Base-by-base conservation (phyloP, 257 asterid species). In the Solanum gandarillasii region DNA sequence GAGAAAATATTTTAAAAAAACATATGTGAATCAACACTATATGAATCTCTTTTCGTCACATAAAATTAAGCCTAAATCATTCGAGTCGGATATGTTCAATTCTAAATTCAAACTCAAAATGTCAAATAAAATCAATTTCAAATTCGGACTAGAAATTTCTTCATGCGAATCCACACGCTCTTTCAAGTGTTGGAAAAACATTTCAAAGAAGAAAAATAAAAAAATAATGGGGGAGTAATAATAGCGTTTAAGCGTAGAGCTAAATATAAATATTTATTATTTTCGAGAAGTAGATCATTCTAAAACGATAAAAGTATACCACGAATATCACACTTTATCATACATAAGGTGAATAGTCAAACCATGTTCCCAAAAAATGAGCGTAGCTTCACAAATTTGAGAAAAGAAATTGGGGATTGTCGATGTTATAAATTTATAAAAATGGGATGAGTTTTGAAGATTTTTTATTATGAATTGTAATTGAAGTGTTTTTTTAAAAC, bases 1-100 rank as follows among this genome's bases (percentile, higher is more conserved):
- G 1, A 14, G 1, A 2, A 48, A 14, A 48, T 13, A 48, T 46
- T 6, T 18, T 0, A 52, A 52, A 52, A 52, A 2, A 52, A 1
- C 3, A 18, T 6, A 52, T 52, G 23, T 52, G 4, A 55, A 55
- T 20, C 25, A 3, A 55, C 4, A 55, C n/a, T 20, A 7, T 18
- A 18, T 55, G 10, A 55, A 7, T 55, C 25, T 52, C 65, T 55
- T 18, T 55, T 55, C 65, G 4, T 55, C n/a, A 55, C 65, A 55
- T 55, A 1, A 55, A 55, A 55, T 55, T 18, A 20, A 58, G 27
- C 27, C 10, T 0, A 20, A 58, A 21, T 7, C 27, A 58, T 58
- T 21, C 12, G 12, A 58, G 0, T 21, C 12, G 12, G 2, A 58
- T 58, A 58, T 58, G 6, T 20, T 21, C 5, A 58, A 58, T 21